These are phyloP conservation scores for Coemansia sp. DNA, from an alignment of 192 early-diverging fungal species.

Conservation along the genomic window DNA sequence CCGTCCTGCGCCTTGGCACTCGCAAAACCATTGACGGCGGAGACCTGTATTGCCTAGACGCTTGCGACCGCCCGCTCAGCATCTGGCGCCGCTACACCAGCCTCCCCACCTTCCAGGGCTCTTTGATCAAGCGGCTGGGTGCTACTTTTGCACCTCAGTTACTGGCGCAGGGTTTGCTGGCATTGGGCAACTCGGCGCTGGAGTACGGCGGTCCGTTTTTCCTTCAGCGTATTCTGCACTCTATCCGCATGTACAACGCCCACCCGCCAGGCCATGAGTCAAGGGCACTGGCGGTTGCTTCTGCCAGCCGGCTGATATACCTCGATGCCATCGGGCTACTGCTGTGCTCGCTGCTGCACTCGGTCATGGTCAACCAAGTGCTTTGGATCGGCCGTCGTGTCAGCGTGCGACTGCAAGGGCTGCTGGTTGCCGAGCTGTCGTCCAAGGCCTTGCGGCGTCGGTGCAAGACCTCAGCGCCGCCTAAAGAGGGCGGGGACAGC, in stretches of 20 bases:
- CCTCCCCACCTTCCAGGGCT: background rate
- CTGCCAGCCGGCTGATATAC: constrained; percentile 19
- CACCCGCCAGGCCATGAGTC: background rate
- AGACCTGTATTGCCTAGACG: constrained; percentile 65
- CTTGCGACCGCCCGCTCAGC: constrained; percentile 56
- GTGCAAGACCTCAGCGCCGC: constrained; percentile 45
- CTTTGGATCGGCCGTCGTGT: constrained; percentile 71
- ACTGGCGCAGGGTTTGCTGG: constrained; percentile 41
- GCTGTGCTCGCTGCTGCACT: constrained; percentile 51
- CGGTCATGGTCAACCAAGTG: constrained; percentile 61
- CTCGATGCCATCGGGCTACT: constrained; percentile 68
- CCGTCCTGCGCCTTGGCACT: constrained; percentile 63
- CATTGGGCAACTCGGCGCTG: constrained; percentile 47
- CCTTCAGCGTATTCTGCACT: constrained; percentile 60
- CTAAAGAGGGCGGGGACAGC: constrained; percentile 36
- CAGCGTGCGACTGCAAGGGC: constrained; percentile 61
- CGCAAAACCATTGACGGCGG: constrained; percentile 57
- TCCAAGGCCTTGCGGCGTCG: constrained; percentile 64
- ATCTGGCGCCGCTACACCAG: constrained; percentile 39
- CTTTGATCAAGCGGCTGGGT: constrained; percentile 40
- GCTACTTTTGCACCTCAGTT: constrained; percentile 54
- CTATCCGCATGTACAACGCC: constrained; percentile 54
- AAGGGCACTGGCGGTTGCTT: background rate
- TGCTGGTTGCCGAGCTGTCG: constrained; percentile 70
- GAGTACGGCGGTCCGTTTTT: constrained; percentile 62